Conservation (phyloP, 257 asterid genomes). For the Solanum ossicruentum region DNA sequence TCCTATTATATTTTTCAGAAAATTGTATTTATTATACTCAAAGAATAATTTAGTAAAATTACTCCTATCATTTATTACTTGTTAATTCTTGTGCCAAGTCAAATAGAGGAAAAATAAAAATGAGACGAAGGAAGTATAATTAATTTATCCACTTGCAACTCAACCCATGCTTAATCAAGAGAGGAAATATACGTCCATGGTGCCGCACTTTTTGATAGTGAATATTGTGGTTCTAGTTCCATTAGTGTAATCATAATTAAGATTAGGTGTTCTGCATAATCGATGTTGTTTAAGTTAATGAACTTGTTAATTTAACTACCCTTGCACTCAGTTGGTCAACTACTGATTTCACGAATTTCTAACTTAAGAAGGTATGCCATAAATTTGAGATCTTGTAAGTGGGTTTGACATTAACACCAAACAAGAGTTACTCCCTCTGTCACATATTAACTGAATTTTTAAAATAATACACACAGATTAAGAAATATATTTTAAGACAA, state of each 20-base stretch:
- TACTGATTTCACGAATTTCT: neutral
- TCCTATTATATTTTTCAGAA: too few species aligned
- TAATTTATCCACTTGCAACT: too few species aligned
- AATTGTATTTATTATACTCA: too few species aligned
- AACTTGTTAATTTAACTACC: neutral
- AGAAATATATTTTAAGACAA: too few species aligned
- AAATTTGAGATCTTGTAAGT: neutral
- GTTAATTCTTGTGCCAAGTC: accelerated
- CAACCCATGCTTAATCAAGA: neutral
- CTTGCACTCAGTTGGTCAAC: neutral
- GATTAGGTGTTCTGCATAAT: neutral
- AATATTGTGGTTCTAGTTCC: neutral
- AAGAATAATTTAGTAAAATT: too few species aligned
- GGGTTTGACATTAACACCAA: neutral
- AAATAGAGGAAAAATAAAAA: too few species aligned
- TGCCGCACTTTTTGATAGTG: neutral
- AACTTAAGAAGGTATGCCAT: neutral
- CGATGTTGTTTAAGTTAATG: neutral
- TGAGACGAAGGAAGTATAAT: too few species aligned
- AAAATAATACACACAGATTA: too few species aligned
- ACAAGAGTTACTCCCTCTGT: too few species aligned
- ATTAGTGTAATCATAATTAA: neutral
- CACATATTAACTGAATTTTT: too few species aligned
- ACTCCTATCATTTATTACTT: too few species aligned
- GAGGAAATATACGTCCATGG: neutral